Evolutionary conservation across 2,329 filamentous ascomycete species (phyloP), one percentile per base, ranked within the genome.

Genomic region (Dactylonectria macrodidyma): DNA sequence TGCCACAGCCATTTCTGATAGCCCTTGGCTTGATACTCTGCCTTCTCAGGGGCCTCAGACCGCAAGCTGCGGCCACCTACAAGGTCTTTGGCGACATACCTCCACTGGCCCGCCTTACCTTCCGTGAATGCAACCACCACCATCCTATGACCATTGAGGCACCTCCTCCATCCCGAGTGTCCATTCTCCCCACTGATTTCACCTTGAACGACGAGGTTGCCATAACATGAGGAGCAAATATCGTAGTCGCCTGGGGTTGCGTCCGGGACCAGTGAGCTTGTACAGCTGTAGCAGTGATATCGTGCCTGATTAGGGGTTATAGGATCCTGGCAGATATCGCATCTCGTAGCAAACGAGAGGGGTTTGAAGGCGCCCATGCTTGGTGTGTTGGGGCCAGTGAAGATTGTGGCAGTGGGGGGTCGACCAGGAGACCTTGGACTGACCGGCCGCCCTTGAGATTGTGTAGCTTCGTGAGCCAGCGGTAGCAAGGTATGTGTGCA

Each of bases 401-500:
- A 79, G 14, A 89, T 80, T 1, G 82, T 83, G 2, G 88, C 86
- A 72, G 84, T 83, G 55, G 84, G 78, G 62, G 86, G 83, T 46
- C 81, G 78, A 74, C 84, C 84, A 52, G 84, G 80, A 52, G 85
- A 83, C 44, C 80, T 77, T 34, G 83, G 79, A 66, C 83, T 81
- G 59, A 81, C 76, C 61, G 84, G 79, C 1, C 85, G 82, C 19
- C 78, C 60, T 3, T 70, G 66, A 70, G 78, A 72, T 9, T 79
- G 74, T 1, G 78, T 75, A 33, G 83, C 79, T 51, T 88, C 85
- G 72, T 94, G 92, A 1, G 91, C 89, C 51, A 97, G 84, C 0
- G 95, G 94, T 1, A 97, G 84, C 1, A 98, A 85, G 7, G 92
- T 87, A 77, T 98, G 95, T 0, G 91, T 93, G 81, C 95, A 98